A percentile compares a stretch with the other conserved stretches of the same genome.
These are phyloP conservation scores for Iberis pinnata DNA, from an alignment of 345 rosid species.

Conservation along the genomic window DNA sequence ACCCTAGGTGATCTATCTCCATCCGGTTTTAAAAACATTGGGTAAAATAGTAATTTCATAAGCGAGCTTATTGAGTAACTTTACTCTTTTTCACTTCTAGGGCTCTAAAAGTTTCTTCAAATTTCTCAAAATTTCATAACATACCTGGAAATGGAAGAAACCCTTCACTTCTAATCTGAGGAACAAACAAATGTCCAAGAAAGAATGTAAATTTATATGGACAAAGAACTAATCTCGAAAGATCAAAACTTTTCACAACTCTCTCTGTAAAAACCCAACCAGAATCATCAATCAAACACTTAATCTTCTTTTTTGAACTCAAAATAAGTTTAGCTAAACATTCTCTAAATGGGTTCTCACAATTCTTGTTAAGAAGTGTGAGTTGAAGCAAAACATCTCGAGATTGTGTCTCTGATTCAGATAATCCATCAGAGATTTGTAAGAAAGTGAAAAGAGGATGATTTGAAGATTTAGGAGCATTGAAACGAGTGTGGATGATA, in stretches of 20 bases:
- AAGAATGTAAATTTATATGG: slow-evolving; percentile 24
- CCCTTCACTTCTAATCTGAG: slow-evolving; percentile 25
- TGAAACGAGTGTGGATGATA: slow-evolving; percentile 30
- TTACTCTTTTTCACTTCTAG: background rate
- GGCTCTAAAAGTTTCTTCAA: background rate
- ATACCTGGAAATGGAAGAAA: slow-evolving; percentile 25
- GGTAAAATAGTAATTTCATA: too few relatives aligned
- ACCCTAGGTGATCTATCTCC: too few relatives aligned
- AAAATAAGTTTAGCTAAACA: slow-evolving; percentile 27
- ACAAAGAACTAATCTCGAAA: slow-evolving; percentile 26
- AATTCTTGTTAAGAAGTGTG: slow-evolving; percentile 23
- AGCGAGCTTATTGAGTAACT: too few relatives aligned
- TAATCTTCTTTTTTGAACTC: slow-evolving; percentile 12
- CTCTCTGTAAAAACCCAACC: slow-evolving; percentile 31
- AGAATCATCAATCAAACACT: slow-evolving; percentile 26
- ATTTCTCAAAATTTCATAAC: too few relatives aligned
- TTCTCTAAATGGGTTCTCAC: slow-evolving; percentile 3
- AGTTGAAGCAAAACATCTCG: slow-evolving; percentile 18
- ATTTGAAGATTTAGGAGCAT: slow-evolving; percentile 23
- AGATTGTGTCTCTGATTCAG: slow-evolving; percentile 28
- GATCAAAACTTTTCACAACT: slow-evolving; percentile 14
- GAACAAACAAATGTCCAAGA: slow-evolving; percentile 20
- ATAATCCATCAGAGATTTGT: slow-evolving; percentile 27
- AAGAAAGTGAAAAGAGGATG: slow-evolving; percentile 30
- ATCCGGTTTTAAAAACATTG: too few relatives aligned